A percentile compares a stretch with the other conserved stretches of the same genome.
Evolutionary conservation across 1,139 yeast species (phyloP).

Genomic region (Saccharomyces uvarum): DNA sequence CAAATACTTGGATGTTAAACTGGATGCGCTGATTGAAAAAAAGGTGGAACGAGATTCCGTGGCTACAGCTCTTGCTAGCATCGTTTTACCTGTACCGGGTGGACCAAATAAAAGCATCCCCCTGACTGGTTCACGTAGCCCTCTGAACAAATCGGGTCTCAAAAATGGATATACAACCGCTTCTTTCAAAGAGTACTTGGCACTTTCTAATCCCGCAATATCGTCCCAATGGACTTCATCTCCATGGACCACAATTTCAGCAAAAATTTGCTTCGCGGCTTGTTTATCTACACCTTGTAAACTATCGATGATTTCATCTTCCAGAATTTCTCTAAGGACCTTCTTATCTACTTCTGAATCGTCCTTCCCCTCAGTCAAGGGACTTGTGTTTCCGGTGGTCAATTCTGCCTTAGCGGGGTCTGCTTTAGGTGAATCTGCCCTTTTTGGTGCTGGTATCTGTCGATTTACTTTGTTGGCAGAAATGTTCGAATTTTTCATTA

Average conservation of each 20-base stretch:
- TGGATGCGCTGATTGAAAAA: constrained; percentile 86
- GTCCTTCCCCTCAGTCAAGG: constrained; percentile 21
- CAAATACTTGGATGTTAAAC: constrained; percentile 80
- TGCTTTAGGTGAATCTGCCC: constrained; percentile 4
- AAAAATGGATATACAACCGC: constrained; percentile 95
- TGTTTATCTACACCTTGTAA: constrained; percentile 46
- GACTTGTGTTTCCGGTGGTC: constrained; percentile 27
- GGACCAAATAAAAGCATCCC: constrained; percentile 97
- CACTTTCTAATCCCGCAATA: constrained; percentile 86
- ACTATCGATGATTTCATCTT: constrained; percentile 34
- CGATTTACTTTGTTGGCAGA: neutral
- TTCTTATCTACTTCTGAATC: constrained; percentile 9
- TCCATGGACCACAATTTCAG: constrained; percentile 88
- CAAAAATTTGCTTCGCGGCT: constrained; percentile 79
- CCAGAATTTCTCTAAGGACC: constrained; percentile 27
- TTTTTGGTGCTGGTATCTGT: constrained; percentile 3
- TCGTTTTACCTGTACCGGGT: constrained; percentile 97
- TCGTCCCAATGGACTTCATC: constrained; percentile 97
- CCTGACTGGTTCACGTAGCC: constrained; percentile 89
- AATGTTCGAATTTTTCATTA: neutral
- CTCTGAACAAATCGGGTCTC: constrained; percentile 86
- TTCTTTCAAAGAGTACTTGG: constrained; percentile 84
- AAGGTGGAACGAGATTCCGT: constrained; percentile 93
- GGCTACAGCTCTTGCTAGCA: constrained; percentile 96
- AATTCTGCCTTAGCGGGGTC: constrained; percentile 2